A percentile compares a stretch with the other conserved stretches of the same genome.
phyloP scores from a whole-genome alignment of 202 grass and related monocot species.

The Zizania palustris region DNA sequence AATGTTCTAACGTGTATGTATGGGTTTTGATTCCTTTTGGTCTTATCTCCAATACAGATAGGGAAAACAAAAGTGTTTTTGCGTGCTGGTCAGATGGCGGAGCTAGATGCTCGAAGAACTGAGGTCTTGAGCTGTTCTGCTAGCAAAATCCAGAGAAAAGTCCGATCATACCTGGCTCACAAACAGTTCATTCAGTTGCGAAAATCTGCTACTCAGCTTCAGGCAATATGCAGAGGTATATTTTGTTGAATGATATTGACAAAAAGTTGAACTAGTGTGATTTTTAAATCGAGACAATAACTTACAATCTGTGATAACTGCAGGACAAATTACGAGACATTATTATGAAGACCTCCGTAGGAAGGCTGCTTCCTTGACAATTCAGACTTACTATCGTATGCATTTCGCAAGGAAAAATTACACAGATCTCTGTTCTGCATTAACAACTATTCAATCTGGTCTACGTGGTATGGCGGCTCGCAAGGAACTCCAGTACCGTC shows the following conservation, averaged over 20 bases:
- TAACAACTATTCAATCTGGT: constrained; percentile 73
- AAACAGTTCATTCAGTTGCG: constrained; percentile 67
- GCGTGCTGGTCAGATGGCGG: constrained; percentile 97
- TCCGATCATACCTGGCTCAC: constrained; percentile 69
- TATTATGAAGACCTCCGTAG: constrained; percentile 72
- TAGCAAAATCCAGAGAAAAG: constrained; percentile 95
- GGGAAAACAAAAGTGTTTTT: constrained; percentile 98
- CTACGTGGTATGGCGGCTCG: constrained; percentile 81
- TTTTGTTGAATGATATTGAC: constrained; percentile 5
- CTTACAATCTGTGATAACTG: constrained; percentile 41
- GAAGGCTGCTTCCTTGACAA: constrained; percentile 78
- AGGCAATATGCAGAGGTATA: constrained; percentile 91
- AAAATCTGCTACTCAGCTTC: constrained; percentile 65
- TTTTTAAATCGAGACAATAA: constrained; percentile 42
- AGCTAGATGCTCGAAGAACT: constrained; percentile 92
- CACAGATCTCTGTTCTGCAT: constrained; percentile 54
- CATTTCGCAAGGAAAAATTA: constrained; percentile 78
- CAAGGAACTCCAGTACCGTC: constrained; percentile 67
- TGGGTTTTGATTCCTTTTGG: constrained; percentile 33
- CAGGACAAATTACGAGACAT: constrained; percentile 80
- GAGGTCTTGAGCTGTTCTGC: constrained; percentile 77
- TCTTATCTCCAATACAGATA: constrained; percentile 56
- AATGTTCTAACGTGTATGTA: constrained; percentile 36
- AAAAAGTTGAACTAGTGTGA: not conserved
- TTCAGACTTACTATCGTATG: constrained; percentile 80